Percentiles rank a stretch among this genome's conserved stretches.
These are phyloP conservation scores for Talaromyces thailandensis DNA, from an alignment of 495 filamentous ascomycete species.

Conservation along the genomic window DNA sequence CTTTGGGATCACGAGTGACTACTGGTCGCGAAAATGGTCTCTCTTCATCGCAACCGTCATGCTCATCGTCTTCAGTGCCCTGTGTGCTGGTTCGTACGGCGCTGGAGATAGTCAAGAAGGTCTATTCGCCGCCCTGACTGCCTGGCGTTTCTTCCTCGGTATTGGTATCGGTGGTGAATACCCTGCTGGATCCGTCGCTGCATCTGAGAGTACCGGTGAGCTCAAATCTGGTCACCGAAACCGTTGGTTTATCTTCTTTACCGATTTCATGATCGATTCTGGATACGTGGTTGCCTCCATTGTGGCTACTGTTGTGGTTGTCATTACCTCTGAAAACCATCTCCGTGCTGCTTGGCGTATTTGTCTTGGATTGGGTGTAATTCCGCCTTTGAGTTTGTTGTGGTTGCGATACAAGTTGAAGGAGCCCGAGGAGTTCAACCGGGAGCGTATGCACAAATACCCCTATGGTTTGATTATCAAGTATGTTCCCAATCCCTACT, in stretches of 20 bases:
- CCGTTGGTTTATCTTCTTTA: constrained; percentile 89
- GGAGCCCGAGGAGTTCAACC: constrained; percentile 76
- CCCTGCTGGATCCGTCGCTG: constrained; percentile 78
- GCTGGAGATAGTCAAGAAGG: constrained; percentile 50
- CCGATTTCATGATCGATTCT: constrained; percentile 79
- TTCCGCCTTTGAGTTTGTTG: constrained; percentile 68
- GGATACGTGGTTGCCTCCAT: constrained; percentile 71
- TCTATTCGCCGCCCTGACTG: constrained; percentile 73
- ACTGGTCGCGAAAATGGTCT: constrained; percentile 75
- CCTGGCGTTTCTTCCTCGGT: constrained; percentile 75
- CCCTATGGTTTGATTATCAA: constrained; percentile 41
- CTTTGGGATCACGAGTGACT: constrained; percentile 77
- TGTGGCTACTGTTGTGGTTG: constrained; percentile 62
- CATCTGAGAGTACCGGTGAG: constrained; percentile 76
- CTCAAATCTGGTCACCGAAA: constrained; percentile 72
- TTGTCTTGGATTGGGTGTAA: constrained; percentile 66
- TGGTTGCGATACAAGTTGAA: constrained; percentile 65
- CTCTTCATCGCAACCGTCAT: constrained; percentile 74
- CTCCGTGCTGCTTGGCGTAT: constrained; percentile 68
- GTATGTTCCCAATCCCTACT: constrained; percentile 18
- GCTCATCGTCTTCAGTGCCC: constrained; percentile 75
- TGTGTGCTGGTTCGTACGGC: constrained; percentile 68
- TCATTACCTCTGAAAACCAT: constrained; percentile 60
- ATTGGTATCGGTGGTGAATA: constrained; percentile 68
- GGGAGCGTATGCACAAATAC: constrained; percentile 45